Percentiles rank a stretch among this genome's conserved stretches.
Conservation (phyloP, 495 filamentous ascomycete species). For the Pyronema omphalodes region DNA sequence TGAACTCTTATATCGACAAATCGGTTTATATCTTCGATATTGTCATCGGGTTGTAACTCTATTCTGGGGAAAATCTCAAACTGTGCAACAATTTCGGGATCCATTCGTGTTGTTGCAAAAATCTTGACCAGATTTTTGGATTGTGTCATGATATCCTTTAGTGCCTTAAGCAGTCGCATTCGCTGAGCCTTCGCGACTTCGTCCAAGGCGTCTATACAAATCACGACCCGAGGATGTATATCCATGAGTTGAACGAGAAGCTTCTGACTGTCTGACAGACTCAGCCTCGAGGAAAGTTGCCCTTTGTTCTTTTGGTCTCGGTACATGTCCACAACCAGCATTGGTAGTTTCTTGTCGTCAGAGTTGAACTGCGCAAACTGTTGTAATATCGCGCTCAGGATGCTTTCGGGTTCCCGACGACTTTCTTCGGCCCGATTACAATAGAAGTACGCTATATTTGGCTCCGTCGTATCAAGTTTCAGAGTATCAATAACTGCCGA, state of each 20-base stretch:
- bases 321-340: background rate
- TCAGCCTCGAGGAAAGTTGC: background rate
- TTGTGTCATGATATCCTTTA: too few species aligned
- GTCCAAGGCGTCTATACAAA: too few species aligned
- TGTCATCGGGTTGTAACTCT: background rate
- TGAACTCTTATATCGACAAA: constrained; percentile 4
- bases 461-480: too few species aligned
- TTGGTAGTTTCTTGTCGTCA: background rate
- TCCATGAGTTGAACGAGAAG: too few species aligned
- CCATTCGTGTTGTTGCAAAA: constrained; percentile 13
- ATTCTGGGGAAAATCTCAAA: background rate
- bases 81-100: constrained; percentile 7
- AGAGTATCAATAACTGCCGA: too few species aligned
- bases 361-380: background rate
- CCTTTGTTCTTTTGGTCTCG: background rate
- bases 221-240: too few species aligned
- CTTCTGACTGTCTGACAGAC: background rate
- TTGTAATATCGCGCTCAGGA: background rate
- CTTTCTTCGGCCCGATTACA: constrained; percentile 6
- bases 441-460: too few species aligned
- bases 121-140: constrained; percentile 11
- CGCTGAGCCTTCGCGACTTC: too few species aligned
- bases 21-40: background rate
- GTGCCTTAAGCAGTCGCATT: too few species aligned
- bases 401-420: too few species aligned